Evolutionary conservation across 768 basidiomycete genomes (phyloP).

Genomic region (Atractiella rhizophila): DNA sequence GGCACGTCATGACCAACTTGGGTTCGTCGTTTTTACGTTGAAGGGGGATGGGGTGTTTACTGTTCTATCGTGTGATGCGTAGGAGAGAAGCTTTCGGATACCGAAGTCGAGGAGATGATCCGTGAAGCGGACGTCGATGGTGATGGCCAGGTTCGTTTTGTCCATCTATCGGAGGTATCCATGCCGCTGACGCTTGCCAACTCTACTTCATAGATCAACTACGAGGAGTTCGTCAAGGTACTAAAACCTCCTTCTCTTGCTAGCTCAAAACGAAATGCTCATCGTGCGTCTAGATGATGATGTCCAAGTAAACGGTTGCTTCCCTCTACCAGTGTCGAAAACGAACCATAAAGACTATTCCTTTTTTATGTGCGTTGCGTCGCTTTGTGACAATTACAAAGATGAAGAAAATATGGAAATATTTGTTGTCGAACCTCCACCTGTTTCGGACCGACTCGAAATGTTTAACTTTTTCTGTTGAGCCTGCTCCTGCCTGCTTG

Average conservation of each 20-base stretch:
- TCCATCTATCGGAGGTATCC: no score
- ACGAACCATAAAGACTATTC: no score
- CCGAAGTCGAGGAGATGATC: slow-evolving; percentile 87
- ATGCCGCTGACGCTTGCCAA: no score
- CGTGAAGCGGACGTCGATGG: slow-evolving; percentile 85
- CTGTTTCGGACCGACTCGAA: no score
- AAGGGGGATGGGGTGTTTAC: not conserved
- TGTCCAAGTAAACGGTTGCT: slow-evolving; percentile 38
- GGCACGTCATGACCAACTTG: slow-evolving; percentile 73
- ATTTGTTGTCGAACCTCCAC: no score
- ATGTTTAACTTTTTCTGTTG: no score
- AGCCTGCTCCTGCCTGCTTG: no score
- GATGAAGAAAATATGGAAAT: no score
- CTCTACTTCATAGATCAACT: slow-evolving; percentile 31
- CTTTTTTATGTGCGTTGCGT: no score
- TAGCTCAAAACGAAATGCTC: slow-evolving; percentile 3
- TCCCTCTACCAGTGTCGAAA: no score
- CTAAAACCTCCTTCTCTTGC: slow-evolving; percentile 6
- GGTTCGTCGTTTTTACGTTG: slow-evolving; percentile 27
- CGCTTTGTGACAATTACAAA: no score
- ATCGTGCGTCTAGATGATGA: slow-evolving; percentile 36
- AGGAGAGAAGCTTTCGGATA: slow-evolving; percentile 7
- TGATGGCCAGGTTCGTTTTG: slow-evolving; percentile 38
- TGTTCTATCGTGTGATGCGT: not conserved
- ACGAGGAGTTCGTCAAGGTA: slow-evolving; percentile 61